Evolutionary conservation across 2,329 filamentous ascomycete species (phyloP).

Genomic region (Sclerotinia spermophila): DNA sequence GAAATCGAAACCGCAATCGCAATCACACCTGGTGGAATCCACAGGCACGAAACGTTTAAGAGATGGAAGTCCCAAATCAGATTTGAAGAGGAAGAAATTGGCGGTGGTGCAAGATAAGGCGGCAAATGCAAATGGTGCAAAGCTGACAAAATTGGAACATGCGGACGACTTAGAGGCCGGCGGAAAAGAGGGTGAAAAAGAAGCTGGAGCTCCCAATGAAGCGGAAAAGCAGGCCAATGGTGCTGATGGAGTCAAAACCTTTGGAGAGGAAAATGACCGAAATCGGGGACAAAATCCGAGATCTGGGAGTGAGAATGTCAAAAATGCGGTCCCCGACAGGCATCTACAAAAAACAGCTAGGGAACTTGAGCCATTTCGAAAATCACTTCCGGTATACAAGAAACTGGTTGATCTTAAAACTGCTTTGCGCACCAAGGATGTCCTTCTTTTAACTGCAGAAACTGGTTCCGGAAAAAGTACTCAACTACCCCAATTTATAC

Average conservation of each 20-base stretch:
- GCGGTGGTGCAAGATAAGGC: constrained; percentile 15
- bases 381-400: constrained; percentile 35
- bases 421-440: constrained; percentile 46
- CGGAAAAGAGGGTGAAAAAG: constrained; percentile 4
- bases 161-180: not conserved
- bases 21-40: not conserved
- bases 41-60: constrained; percentile 23
- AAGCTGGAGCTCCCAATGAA: not conserved
- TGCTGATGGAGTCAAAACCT: not conserved
- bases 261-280: not conserved
- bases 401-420: constrained; percentile 33
- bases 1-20: constrained; percentile 1
- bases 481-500: constrained; percentile 89
- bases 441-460: constrained; percentile 84
- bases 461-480: constrained; percentile 95
- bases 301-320: not conserved
- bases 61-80: constrained; percentile 29
- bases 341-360: constrained; percentile 26
- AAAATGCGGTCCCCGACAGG: constrained; percentile 17
- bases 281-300: constrained; percentile 12
- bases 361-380: constrained; percentile 29
- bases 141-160: not conserved
- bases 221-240: not conserved
- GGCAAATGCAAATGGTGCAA: constrained; percentile 29
- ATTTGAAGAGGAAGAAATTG: constrained; percentile 32